These are phyloP conservation scores for Quercus bicolor DNA, from an alignment of 306 rosid species.

Conservation along the genomic window DNA sequence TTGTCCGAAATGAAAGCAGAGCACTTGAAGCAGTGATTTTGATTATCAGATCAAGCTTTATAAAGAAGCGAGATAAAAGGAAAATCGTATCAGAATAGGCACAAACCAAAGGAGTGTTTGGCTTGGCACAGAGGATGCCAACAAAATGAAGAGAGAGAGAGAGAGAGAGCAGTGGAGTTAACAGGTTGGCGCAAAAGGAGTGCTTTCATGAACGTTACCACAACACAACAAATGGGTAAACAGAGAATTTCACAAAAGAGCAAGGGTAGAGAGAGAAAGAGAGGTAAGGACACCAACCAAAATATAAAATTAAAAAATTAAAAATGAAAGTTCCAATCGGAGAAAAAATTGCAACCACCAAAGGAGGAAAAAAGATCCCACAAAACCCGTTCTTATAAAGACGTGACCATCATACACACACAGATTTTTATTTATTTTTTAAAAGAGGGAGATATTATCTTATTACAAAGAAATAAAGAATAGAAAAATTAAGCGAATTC, in stretches of 20 bases:
- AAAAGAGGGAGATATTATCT: background rate
- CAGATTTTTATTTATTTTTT: background rate
- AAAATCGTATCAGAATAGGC: background rate
- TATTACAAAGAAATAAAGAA: too few relatives aligned
- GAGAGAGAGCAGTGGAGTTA: conserved; percentile 7
- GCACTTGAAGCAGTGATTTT: background rate
- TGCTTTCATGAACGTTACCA: background rate
- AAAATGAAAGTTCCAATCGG: conserved; percentile 8
- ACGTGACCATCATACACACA: background rate
- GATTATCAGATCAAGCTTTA: background rate
- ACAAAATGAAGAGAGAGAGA: background rate
- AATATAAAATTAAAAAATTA: background rate
- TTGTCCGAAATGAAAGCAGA: background rate
- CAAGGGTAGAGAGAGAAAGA: background rate
- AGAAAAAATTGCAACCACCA: conserved; percentile 34
- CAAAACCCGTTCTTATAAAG: conserved; percentile 24
- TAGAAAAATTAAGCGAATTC: too few relatives aligned
- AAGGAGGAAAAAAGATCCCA: conserved; percentile 19
- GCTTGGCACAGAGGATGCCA: background rate
- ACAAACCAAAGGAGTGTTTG: background rate
- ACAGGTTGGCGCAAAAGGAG: background rate
- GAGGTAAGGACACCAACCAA: background rate
- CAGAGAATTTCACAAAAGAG: background rate
- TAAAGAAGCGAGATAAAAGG: background rate
- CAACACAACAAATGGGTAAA: background rate